Percentiles rank a stretch among this genome's conserved stretches.
Conservation (phyloP, 2,329 filamentous ascomycete species). For the Epichloe baconii region DNA sequence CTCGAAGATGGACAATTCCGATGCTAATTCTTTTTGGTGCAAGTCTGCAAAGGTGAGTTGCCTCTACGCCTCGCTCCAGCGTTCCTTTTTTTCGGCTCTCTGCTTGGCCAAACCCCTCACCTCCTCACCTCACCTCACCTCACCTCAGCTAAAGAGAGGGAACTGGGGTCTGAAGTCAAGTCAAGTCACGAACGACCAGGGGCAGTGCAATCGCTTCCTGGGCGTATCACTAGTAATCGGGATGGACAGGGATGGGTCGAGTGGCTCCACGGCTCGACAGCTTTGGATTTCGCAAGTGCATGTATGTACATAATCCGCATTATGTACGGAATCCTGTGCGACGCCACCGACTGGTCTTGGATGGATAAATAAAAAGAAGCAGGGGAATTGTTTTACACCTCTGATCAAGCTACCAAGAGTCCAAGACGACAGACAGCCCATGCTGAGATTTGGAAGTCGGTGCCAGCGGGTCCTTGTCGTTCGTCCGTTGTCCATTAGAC, state of each 20-base stretch:
- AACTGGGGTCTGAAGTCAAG: too few relatives aligned
- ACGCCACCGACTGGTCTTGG: neutral
- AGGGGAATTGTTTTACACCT: too few relatives aligned
- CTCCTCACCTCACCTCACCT: too few relatives aligned
- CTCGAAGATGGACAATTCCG: slow-evolving; percentile 1
- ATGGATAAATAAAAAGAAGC: too few relatives aligned
- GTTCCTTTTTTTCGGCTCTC: slow-evolving; percentile 2
- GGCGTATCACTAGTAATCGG: neutral
- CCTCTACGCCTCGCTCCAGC: slow-evolving; percentile 1
- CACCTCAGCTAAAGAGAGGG: too few relatives aligned
- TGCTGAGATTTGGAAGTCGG: too few relatives aligned
- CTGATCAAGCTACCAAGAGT: too few relatives aligned
- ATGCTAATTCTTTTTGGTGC: slow-evolving; percentile 3
- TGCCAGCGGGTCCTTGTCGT: too few relatives aligned
- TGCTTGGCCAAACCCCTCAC: slow-evolving; percentile 1
- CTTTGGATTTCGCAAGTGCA: neutral
- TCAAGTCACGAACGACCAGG: neutral
- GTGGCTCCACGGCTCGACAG: neutral
- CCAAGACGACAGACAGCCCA: too few relatives aligned
- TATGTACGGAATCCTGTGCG: too few relatives aligned
- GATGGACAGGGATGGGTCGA: neutral
- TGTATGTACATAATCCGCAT: too few relatives aligned
- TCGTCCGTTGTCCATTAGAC: too few relatives aligned
- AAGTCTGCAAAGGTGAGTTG: slow-evolving; percentile 7
- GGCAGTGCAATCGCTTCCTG: neutral